Evolutionary conservation across 139 green algal species (phyloP).

Genomic region (Parachlorella kessleri): DNA sequence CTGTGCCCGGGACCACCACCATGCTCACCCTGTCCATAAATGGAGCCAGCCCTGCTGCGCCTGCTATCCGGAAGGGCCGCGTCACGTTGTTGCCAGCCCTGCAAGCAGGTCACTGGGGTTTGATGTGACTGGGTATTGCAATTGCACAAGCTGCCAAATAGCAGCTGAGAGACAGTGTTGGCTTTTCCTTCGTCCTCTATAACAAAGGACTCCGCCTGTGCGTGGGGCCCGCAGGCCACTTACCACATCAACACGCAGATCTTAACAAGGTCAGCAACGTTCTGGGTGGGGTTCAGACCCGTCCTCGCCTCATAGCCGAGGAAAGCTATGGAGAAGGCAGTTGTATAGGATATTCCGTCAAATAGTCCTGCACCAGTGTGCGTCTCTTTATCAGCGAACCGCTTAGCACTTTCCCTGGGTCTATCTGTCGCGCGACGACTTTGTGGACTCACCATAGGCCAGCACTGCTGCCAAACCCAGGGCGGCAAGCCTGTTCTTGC

Average conservation of each 20-base stretch:
- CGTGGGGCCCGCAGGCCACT: too few relatives aligned
- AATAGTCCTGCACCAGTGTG: conserved; percentile 25
- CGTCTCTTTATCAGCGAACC: not conserved
- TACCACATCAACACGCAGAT: conserved; percentile 49
- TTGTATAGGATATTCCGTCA: conserved; percentile 36
- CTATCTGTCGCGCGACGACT: not conserved
- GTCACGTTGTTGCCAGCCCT: conserved; percentile 50
- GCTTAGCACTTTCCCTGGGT: not conserved
- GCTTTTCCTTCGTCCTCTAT: too few relatives aligned
- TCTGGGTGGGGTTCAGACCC: conserved; percentile 43
- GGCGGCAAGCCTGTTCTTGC: conserved; percentile 12
- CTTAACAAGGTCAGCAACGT: conserved; percentile 44
- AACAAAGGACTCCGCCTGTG: too few relatives aligned
- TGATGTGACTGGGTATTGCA: too few relatives aligned
- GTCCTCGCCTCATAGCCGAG: conserved; percentile 38
- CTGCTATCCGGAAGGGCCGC: conserved; percentile 40
- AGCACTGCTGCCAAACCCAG: conserved; percentile 40
- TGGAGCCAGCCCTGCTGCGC: conserved; percentile 35
- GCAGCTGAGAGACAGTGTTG: too few relatives aligned
- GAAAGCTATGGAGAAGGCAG: conserved; percentile 41
- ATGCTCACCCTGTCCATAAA: conserved; percentile 32
- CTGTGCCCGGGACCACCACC: too few relatives aligned
- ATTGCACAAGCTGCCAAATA: too few relatives aligned
- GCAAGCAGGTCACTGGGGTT: too few relatives aligned
- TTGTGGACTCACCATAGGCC: conserved; percentile 12